Percentiles rank a stretch among this genome's conserved stretches.
phyloP scores from a whole-genome alignment of 164 flowering plant genomes.

The Taxillus chinensis region DNA sequence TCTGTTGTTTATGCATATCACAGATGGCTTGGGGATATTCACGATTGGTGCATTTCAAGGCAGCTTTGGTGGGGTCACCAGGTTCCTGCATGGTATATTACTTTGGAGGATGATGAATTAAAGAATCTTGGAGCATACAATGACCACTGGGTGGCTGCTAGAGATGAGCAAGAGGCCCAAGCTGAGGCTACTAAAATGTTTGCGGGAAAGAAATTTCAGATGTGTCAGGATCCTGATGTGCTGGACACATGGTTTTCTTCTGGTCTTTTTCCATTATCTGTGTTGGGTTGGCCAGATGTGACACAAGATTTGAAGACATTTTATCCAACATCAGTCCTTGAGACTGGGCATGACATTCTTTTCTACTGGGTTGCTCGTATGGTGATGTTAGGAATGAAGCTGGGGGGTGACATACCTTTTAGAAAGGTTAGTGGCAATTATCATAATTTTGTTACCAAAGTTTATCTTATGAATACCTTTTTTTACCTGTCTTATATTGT shows the following conservation, averaged over 20 bases:
- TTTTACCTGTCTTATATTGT: too few species aligned
- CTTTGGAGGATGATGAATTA: slow-evolving; percentile 61
- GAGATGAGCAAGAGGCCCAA: slow-evolving; percentile 64
- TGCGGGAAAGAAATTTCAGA: slow-evolving; percentile 56
- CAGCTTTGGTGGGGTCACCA: slow-evolving; percentile 99
- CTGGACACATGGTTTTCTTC: slow-evolving; percentile 95
- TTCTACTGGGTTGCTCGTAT: slow-evolving; percentile 98
- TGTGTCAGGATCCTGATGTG: slow-evolving; percentile 91
- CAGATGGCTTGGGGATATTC: slow-evolving; percentile 95
- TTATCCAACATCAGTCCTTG: slow-evolving; percentile 91
- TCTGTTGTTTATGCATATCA: slow-evolving; percentile 6
- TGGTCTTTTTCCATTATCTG: slow-evolving; percentile 88
- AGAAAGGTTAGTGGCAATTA: slow-evolving; percentile 43
- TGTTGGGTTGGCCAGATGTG: slow-evolving; percentile 92
- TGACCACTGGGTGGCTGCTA: slow-evolving; percentile 90
- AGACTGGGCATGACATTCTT: slow-evolving; percentile 95
- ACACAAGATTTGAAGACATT: slow-evolving; percentile 73
- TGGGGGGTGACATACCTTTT: slow-evolving; percentile 95
- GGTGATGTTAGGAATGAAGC: slow-evolving; percentile 85
- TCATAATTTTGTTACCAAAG: too few species aligned
- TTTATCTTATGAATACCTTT: too few species aligned
- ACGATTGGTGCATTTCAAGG: slow-evolving; percentile 98
- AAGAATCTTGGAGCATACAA: slow-evolving; percentile 67
- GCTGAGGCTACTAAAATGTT: slow-evolving; percentile 42
- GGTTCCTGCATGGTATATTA: slow-evolving; percentile 92